These are phyloP conservation scores for Fraxinus floribunda DNA, from an alignment of 305 asterid genomes.

Conservation along the genomic window DNA sequence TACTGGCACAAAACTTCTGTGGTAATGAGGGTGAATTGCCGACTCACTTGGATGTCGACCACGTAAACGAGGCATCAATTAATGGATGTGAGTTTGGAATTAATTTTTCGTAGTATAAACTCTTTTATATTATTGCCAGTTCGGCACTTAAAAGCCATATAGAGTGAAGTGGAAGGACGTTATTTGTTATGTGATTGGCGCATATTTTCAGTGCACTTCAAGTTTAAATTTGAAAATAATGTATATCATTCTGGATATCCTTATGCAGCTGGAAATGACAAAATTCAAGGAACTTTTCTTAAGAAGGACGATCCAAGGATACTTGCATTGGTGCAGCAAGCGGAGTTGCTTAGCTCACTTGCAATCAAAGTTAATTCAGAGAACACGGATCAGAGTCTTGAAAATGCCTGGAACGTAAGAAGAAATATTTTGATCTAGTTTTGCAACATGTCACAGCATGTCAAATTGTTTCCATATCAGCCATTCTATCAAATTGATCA, in stretches of 20 bases:
- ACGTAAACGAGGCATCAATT: slow-evolving; percentile 32
- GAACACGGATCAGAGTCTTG: slow-evolving; percentile 77
- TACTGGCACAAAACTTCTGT: slow-evolving; percentile 52
- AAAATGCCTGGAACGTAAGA: slow-evolving; percentile 86
- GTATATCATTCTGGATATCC: slow-evolving; percentile 5
- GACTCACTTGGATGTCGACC: slow-evolving; percentile 32
- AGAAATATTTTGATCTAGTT: slow-evolving; percentile 11
- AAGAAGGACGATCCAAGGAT: slow-evolving; percentile 93
- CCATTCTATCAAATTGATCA: not conserved
- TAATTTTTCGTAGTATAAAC: not conserved
- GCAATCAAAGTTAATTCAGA: slow-evolving; percentile 83
- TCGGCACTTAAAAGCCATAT: slow-evolving; percentile 16
- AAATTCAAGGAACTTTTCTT: slow-evolving; percentile 68
- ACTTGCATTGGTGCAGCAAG: slow-evolving; percentile 91
- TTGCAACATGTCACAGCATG: slow-evolving; percentile 4
- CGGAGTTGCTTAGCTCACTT: slow-evolving; percentile 88
- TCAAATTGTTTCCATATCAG: slow-evolving; percentile 11
- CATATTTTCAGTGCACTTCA: slow-evolving; percentile 3
- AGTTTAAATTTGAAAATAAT: slow-evolving; percentile 19
- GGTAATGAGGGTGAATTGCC: slow-evolving; percentile 36
- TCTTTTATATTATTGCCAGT: not conserved
- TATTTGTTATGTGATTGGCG: not conserved
- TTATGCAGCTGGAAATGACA: slow-evolving; percentile 48
- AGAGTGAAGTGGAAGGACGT: slow-evolving; percentile 12
- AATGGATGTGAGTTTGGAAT: slow-evolving; percentile 41